phyloP scores from a whole-genome alignment of 108 stramenopile species.

The Cyclotella distinguenda region DNA sequence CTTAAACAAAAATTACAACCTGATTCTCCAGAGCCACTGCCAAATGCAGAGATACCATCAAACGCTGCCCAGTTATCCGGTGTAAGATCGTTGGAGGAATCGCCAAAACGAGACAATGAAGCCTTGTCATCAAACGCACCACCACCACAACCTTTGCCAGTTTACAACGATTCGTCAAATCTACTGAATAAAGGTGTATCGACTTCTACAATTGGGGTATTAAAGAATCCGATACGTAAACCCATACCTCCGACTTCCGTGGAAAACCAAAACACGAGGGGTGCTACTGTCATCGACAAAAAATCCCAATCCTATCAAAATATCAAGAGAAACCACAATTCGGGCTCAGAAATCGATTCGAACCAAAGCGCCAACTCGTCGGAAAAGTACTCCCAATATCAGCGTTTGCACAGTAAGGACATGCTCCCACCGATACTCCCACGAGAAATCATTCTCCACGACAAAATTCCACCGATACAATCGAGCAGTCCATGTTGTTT shows the following conservation, averaged over 20 bases:
- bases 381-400: constrained; percentile 14
- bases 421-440: constrained; percentile 31
- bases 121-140: not conserved
- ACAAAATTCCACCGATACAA: not conserved
- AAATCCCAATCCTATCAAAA: too few species aligned
- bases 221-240: not conserved
- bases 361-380: not conserved
- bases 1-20: too few species aligned
- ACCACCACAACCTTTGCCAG: constrained; percentile 24
- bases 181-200: not conserved
- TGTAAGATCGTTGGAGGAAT: too few species aligned
- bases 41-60: too few species aligned
- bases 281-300: not conserved
- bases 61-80: too few species aligned
- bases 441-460: constrained; percentile 18
- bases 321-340: not conserved
- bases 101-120: not conserved
- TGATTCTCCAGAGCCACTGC: too few species aligned
- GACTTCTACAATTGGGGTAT: not conserved
- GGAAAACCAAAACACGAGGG: not conserved
- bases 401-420: constrained; percentile 14
- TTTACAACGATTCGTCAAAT: not conserved
- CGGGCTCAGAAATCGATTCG: not conserved
- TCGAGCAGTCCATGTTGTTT: constrained; percentile 16
- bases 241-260: not conserved